Evolutionary conservation across 495 filamentous ascomycete species (phyloP).

Genomic region (Penicillium riverlandense): DNA sequence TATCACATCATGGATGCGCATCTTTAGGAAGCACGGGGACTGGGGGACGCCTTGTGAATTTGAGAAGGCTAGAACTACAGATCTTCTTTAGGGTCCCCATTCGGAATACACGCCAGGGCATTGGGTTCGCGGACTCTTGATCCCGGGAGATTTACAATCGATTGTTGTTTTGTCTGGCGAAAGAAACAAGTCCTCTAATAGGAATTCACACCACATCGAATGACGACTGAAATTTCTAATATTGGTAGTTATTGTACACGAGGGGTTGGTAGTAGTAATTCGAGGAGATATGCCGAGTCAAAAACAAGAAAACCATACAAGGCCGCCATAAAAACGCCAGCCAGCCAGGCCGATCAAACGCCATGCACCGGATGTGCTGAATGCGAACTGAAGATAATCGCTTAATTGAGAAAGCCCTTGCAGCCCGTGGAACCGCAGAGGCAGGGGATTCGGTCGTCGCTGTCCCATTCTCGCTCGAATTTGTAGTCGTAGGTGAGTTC

Average conservation of each 20-base stretch:
- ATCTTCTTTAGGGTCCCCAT: too few species aligned
- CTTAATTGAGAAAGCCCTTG: conserved; percentile 97
- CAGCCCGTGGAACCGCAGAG: conserved; percentile 91
- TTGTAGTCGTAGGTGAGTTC: conserved; percentile 99
- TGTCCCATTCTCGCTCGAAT: conserved; percentile 94
- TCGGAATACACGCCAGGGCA: too few species aligned
- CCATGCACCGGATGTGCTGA: background rate
- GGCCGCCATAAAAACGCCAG: conserved; percentile 8
- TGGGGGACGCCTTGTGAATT: too few species aligned
- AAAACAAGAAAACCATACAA: background rate
- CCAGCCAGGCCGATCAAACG: conserved; percentile 7
- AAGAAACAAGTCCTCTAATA: too few species aligned
- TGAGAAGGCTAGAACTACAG: too few species aligned
- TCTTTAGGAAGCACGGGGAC: too few species aligned
- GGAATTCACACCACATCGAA: too few species aligned
- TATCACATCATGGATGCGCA: too few species aligned
- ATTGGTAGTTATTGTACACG: conserved; percentile 22
- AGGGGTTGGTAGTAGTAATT: conserved; percentile 14
- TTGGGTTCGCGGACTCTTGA: too few species aligned
- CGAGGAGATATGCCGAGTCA: conserved; percentile 5
- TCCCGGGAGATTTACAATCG: too few species aligned
- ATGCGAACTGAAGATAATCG: too few species aligned
- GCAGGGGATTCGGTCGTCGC: conserved; percentile 92
- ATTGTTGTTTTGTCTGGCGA: too few species aligned
- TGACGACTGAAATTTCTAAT: conserved; percentile 5